These are phyloP conservation scores for Alternaria solani DNA, from an alignment of 2,329 filamentous ascomycete genomes.

Conservation along the genomic window DNA sequence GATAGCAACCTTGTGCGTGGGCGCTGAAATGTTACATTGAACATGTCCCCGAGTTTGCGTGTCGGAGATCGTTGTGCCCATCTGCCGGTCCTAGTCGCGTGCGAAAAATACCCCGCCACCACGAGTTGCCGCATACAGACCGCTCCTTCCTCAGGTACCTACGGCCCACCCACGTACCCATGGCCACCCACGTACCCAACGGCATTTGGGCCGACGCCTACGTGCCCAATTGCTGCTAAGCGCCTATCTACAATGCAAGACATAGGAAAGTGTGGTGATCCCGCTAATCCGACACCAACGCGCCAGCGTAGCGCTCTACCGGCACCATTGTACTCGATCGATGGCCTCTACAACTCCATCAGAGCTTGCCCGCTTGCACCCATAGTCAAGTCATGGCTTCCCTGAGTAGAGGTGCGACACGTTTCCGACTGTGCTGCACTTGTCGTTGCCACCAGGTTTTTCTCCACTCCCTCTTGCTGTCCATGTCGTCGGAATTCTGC, in stretches of 20 bases:
- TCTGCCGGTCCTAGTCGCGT: slow-evolving; percentile 18
- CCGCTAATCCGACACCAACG: slow-evolving; percentile 22
- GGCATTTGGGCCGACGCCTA: slow-evolving; percentile 26
- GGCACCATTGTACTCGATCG: background rate
- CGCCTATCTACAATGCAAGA: slow-evolving; percentile 28
- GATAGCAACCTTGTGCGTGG: slow-evolving; percentile 8
- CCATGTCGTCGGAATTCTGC: slow-evolving; percentile 57
- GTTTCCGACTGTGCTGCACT: slow-evolving; percentile 67
- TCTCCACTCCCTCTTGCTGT: slow-evolving; percentile 56
- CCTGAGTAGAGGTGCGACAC: slow-evolving; percentile 67
- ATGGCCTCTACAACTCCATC: background rate
- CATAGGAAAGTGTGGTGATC: slow-evolving; percentile 27
- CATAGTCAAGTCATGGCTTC: slow-evolving; percentile 48
- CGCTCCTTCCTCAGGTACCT: slow-evolving; percentile 20
- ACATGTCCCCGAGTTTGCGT: background rate
- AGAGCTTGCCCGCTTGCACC: slow-evolving; percentile 2
- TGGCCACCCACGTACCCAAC: slow-evolving; percentile 6
- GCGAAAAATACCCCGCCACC: slow-evolving; percentile 21
- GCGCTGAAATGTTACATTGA: slow-evolving; percentile 6
- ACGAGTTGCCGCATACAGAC: slow-evolving; percentile 21
- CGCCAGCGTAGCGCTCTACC: slow-evolving; percentile 20
- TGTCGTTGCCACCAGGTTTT: slow-evolving; percentile 72
- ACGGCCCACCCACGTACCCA: slow-evolving; percentile 6
- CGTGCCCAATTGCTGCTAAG: slow-evolving; percentile 39
- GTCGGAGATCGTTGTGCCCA: slow-evolving; percentile 12